phyloP scores from a whole-genome alignment of 2,329 filamentous ascomycete genomes.

The Pseudogymnoascus sp. region DNA sequence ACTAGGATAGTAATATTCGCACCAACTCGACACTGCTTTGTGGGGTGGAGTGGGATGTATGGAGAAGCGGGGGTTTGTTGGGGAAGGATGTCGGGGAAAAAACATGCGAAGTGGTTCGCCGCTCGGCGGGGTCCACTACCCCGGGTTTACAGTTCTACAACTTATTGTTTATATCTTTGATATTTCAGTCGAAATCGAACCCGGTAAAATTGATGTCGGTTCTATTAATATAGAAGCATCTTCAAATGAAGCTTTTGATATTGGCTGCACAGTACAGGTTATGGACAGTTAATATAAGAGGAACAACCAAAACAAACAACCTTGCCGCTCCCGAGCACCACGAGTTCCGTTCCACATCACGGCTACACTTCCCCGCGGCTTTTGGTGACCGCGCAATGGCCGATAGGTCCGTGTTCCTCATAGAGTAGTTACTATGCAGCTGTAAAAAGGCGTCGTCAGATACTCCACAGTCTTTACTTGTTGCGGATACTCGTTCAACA shows the following conservation, averaged over 20 bases:
- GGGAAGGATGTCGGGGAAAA: not conserved
- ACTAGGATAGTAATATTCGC: conserved; percentile 5
- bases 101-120: not conserved
- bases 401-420: not conserved
- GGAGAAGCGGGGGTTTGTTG: not conserved
- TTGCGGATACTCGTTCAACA: not conserved
- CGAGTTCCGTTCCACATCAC: not conserved
- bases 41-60: not conserved
- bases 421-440: not conserved
- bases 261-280: not conserved
- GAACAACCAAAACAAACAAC: not conserved
- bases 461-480: not conserved
- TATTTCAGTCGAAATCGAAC: not conserved
- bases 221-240: not conserved
- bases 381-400: not conserved
- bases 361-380: not conserved
- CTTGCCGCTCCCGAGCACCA: not conserved
- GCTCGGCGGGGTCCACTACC: not conserved
- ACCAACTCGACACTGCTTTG: not conserved
- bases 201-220: not conserved
- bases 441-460: not conserved
- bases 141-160: not conserved
- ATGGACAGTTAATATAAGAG: not conserved
- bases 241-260: not conserved
- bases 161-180: not conserved